phyloP scores from a whole-genome alignment of 768 basidiomycete species.

The Phylloporus arenicola region DNA sequence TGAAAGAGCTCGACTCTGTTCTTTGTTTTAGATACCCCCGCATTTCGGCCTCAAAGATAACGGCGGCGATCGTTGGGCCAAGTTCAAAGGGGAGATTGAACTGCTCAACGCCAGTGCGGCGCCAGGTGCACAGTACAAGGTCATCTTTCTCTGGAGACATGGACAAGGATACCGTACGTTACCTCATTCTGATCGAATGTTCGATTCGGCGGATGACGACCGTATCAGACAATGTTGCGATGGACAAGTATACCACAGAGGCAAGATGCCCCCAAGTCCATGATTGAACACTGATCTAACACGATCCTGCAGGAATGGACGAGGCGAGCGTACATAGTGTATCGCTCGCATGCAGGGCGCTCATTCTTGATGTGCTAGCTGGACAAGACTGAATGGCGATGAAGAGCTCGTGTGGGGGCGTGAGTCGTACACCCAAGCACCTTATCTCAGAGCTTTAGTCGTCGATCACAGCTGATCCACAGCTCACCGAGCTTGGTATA shows the following conservation, averaged over 20 bases:
- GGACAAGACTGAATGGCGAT: slow-evolving; percentile 58
- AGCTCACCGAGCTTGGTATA: slow-evolving; percentile 53
- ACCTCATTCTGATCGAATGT: background rate
- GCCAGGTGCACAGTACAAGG: slow-evolving; percentile 46
- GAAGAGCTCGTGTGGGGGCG: slow-evolving; percentile 71
- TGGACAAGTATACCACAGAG: slow-evolving; percentile 51
- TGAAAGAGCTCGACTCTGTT: background rate
- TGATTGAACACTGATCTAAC: background rate
- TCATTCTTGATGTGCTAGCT: slow-evolving; percentile 32
- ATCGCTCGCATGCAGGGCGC: background rate
- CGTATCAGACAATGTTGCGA: slow-evolving; percentile 63
- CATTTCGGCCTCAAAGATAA: slow-evolving; percentile 51
- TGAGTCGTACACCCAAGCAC: slow-evolving; percentile 31
- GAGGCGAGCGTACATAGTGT: slow-evolving; percentile 37
- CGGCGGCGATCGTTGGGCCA: slow-evolving; percentile 47
- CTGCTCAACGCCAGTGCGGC: slow-evolving; percentile 41
- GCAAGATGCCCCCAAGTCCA: slow-evolving; percentile 18
- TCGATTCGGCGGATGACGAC: slow-evolving; percentile 27
- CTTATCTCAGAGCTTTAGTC: background rate
- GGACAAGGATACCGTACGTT: slow-evolving; percentile 70
- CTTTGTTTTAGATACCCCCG: slow-evolving; percentile 41
- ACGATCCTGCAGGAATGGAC: slow-evolving; percentile 45
- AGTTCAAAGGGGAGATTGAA: slow-evolving; percentile 37
- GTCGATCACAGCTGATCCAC: slow-evolving; percentile 51
- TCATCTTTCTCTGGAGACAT: slow-evolving; percentile 63